Evolutionary conservation across 768 basidiomycete species (phyloP).

Genomic region (Tricholoma matsutake): DNA sequence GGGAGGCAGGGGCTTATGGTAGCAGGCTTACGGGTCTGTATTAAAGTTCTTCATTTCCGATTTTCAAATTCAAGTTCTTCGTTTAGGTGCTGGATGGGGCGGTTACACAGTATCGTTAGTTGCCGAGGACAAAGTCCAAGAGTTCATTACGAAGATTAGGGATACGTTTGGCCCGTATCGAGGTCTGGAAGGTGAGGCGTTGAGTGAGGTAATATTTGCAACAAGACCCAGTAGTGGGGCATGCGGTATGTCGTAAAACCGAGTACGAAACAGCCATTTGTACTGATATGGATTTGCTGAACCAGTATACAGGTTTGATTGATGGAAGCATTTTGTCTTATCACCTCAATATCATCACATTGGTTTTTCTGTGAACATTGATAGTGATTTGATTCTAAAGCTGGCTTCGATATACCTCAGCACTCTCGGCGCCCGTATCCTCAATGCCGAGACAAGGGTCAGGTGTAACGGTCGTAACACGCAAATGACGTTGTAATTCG

Average conservation of each 20-base stretch:
- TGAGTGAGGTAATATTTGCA: constrained; percentile 74
- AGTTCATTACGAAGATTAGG: constrained; percentile 62
- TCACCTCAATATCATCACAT: neutral
- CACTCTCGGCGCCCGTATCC: neutral
- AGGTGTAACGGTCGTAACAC: no score
- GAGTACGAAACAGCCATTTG: neutral
- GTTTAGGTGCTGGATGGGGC: constrained; percentile 83
- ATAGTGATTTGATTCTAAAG: neutral
- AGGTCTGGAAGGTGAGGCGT: constrained; percentile 50
- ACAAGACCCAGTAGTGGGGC: constrained; percentile 83
- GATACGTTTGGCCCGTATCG: constrained; percentile 64
- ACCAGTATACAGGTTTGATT: constrained; percentile 6
- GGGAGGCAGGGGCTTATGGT: constrained; percentile 72
- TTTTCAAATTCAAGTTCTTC: neutral
- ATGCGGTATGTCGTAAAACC: constrained; percentile 54
- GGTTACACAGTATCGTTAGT: constrained; percentile 87
- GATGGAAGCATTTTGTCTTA: neutral
- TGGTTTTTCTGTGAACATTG: neutral
- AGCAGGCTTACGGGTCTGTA: constrained; percentile 75
- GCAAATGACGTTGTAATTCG: no score
- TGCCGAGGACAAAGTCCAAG: constrained; percentile 53
- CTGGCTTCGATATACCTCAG: neutral
- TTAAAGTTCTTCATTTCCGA: neutral
- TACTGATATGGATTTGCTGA: neutral
- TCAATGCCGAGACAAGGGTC: neutral